Evolutionary conservation across 176 grass and related monocot species (phyloP), one percentile per base, ranked within the genome.

Genomic region (Stipa capillata): DNA sequence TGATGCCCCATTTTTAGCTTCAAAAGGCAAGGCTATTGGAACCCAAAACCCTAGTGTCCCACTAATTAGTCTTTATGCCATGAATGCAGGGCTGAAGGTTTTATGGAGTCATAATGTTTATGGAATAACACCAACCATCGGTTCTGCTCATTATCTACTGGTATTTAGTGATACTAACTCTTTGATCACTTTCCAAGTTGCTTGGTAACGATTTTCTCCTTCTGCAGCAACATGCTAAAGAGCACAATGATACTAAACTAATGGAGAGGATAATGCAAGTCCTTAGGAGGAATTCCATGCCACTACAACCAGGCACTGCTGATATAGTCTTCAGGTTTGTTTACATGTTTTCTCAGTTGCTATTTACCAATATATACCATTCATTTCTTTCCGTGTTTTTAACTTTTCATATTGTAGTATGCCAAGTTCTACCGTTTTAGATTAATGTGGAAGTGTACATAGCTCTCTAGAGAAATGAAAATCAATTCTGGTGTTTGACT

Each of bases 131-230:
- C 96, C 96, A 66, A 99, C 72, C 16, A 93, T 95, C 57, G 96
- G 96, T 99, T 99, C 96, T 82, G 90, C 92, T 75, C 96, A 99
- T 89, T 89, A 89, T 87, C 87, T 99, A 79, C 85, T 95, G 85
- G 92, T 99, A 99, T 52, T 60, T 32, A 44, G 6, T 84, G 41
- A 76, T 64, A 71, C 85, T 71, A 71, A 65, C 42, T 69, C 16
- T 78, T 83, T 81, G 37, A 62, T 69, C 41, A 78, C 24, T 74
- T 74, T 62, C 37, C 36, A 69, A 83, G 31, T 68, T 68, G 33
- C 48, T 83, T 14, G 53, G 49, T 90, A 76, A 49, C 87, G 18
- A 89, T 72, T 77, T n/a, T 66, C 28, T 63, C 55, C 56, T 95
- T 54, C 23, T 93, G 63, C 65, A 99, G 96, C 79, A 88, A 72